Conservation (phyloP, 306 rosid species). For the Prunus armeniaca region DNA sequence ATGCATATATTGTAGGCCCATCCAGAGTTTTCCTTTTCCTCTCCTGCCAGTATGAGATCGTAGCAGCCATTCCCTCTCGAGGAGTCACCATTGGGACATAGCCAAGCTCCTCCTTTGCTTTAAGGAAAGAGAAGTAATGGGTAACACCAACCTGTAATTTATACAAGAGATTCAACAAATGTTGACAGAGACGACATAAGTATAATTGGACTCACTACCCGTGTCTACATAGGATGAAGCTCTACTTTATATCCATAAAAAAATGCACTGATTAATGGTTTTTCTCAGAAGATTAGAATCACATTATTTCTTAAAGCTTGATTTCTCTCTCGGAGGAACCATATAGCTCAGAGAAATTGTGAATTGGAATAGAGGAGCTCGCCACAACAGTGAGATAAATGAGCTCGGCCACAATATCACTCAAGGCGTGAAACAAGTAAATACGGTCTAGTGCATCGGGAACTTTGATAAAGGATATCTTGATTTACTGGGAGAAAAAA, state of each 20-base stretch:
- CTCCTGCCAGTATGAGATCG: slow-evolving; percentile 86
- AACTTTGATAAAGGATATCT: background rate
- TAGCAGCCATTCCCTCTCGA: slow-evolving; percentile 80
- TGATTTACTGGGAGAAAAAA: background rate
- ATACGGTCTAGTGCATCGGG: background rate
- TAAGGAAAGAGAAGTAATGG: slow-evolving; percentile 78
- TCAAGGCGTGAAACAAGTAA: slow-evolving; percentile 4
- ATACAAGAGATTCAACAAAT: slow-evolving; percentile 10
- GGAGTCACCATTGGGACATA: slow-evolving; percentile 70
- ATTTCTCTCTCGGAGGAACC: background rate
- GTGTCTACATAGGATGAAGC: background rate
- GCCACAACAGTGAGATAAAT: background rate
- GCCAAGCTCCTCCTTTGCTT: slow-evolving; percentile 89
- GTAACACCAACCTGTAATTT: slow-evolving; percentile 74
- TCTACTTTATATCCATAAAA: background rate
- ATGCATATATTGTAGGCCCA: slow-evolving; percentile 69
- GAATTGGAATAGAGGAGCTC: background rate
- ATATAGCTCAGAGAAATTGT: background rate
- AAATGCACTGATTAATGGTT: background rate
- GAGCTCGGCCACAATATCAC: background rate
- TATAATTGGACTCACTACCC: too few relatives aligned
- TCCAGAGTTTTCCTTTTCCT: slow-evolving; percentile 56
- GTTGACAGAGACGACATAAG: background rate
- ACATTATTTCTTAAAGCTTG: background rate
- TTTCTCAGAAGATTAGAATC: background rate